Evolutionary conservation across 768 basidiomycete genomes (phyloP).

Genomic region (Sistotremastrum suecicum): DNA sequence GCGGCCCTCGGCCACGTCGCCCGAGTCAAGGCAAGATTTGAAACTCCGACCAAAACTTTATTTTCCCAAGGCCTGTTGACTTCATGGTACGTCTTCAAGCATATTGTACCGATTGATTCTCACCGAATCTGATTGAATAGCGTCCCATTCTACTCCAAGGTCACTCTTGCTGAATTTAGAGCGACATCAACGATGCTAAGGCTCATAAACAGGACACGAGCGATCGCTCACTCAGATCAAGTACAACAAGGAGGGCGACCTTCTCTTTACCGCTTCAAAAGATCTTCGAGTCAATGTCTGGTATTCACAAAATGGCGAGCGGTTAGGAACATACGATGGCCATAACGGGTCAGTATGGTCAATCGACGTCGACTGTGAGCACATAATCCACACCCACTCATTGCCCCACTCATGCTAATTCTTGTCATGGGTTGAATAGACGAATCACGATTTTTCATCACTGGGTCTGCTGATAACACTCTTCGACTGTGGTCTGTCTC

Average conservation of each 20-base stretch:
- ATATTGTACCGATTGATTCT: no score
- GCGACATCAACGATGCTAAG: neutral
- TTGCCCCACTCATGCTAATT: slow-evolving; percentile 1
- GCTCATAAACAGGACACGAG: slow-evolving; percentile 62
- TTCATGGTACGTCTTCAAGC: no score
- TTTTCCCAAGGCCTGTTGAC: no score
- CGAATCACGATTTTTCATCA: slow-evolving; percentile 72
- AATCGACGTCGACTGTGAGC: slow-evolving; percentile 86
- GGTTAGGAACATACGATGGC: slow-evolving; percentile 91
- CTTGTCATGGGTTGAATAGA: slow-evolving; percentile 29
- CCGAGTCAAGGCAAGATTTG: no score
- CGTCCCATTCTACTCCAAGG: slow-evolving; percentile 24
- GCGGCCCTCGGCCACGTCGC: no score
- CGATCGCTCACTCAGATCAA: slow-evolving; percentile 95
- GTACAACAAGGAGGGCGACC: slow-evolving; percentile 92
- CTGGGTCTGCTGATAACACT: slow-evolving; percentile 89
- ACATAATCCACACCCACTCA: neutral
- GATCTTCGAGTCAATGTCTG: slow-evolving; percentile 92
- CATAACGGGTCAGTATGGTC: slow-evolving; percentile 98
- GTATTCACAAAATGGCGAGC: slow-evolving; percentile 95
- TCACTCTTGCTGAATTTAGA: slow-evolving; percentile 1
- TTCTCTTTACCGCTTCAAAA: slow-evolving; percentile 92
- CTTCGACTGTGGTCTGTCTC: slow-evolving; percentile 83
- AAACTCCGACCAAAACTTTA: no score
- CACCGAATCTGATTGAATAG: slow-evolving; percentile 6